Evolutionary conservation across 306 rosid species (phyloP).

Genomic region (Amphicarpaea edgeworthii): DNA sequence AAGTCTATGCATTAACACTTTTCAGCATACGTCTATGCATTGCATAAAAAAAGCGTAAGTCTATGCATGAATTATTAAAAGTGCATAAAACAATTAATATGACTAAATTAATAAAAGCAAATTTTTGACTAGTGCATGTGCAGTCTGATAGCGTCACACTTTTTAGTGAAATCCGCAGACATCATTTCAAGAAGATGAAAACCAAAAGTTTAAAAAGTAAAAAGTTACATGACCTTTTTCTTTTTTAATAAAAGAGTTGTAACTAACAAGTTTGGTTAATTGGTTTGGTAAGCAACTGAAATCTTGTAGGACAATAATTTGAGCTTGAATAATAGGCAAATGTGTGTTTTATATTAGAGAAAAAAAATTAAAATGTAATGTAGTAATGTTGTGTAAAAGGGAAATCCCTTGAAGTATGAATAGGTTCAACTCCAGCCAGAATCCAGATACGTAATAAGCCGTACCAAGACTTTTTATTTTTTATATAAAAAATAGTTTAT

Average conservation of each 20-base stretch:
- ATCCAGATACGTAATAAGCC: too few species aligned
- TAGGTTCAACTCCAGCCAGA: background rate
- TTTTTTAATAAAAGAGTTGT: background rate
- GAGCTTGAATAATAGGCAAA: background rate
- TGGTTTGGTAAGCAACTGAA: constrained; percentile 7
- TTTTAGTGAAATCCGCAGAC: constrained; percentile 2
- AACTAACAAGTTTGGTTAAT: constrained; percentile 20
- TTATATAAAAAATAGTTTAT: background rate
- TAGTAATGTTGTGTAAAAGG: background rate
- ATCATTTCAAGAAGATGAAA: constrained; percentile 24
- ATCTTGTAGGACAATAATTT: constrained; percentile 6
- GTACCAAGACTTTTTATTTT: background rate
- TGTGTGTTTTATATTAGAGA: too few species aligned
- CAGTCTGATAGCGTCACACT: background rate
- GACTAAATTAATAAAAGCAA: background rate
- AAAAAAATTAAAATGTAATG: too few species aligned
- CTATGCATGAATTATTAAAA: background rate
- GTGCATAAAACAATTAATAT: background rate
- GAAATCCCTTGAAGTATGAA: background rate
- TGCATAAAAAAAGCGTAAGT: background rate
- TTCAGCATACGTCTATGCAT: background rate
- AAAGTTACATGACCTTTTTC: constrained; percentile 17
- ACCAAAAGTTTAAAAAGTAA: background rate
- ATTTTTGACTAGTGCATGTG: background rate
- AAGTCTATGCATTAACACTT: background rate